Evolutionary conservation across 129 eudicot species (phyloP), one percentile per base, ranked within the genome.

Genomic region (Erigeron canadensis): DNA sequence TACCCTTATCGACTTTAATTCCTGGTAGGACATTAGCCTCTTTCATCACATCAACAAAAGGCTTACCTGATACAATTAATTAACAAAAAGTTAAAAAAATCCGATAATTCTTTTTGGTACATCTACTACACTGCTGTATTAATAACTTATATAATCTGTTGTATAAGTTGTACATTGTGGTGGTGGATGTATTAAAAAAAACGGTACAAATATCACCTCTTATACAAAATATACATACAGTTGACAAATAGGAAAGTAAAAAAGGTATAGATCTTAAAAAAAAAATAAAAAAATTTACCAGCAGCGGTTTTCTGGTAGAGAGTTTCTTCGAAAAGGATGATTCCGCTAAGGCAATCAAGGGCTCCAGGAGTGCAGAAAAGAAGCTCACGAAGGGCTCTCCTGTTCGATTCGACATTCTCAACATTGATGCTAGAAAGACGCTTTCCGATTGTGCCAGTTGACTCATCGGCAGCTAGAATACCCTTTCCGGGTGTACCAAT

Each of bases 391-490:
- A 73, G 75, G 12, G 87, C 81, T 58, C 84, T 70, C 60, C 91
- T 83, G 85, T 83, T 86, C 0, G 79, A n/a, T 70, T 86, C 91
- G 1, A 11, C 45, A 76, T 86, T 86, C 75, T 86, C 91, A 18
- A 83, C 87, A 28, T 77, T 80, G 53, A 86, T 86, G 84, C 85
- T 77, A 13, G 85, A 54, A 22, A 86, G 72, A 63, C 91, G 87
- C 81, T 86, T 86, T 39, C 91, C 91, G 15, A 86, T 86, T 54
- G 91, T 86, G 45, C 87, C 91, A 34, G 91, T 84, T n/a, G 88
- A 84, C 60, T 84, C 88, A 70, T 84, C 88, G 67, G 88, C 88
- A 65, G 88, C 88, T 53, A 84, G 85, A 70, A 84, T 84, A 41
- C 88, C 88, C 81, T 84, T 84, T 23, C 88, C 88, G 6, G 88